Base-by-base conservation (phyloP, 305 asterid species). In the Solanum hybrid region DNA sequence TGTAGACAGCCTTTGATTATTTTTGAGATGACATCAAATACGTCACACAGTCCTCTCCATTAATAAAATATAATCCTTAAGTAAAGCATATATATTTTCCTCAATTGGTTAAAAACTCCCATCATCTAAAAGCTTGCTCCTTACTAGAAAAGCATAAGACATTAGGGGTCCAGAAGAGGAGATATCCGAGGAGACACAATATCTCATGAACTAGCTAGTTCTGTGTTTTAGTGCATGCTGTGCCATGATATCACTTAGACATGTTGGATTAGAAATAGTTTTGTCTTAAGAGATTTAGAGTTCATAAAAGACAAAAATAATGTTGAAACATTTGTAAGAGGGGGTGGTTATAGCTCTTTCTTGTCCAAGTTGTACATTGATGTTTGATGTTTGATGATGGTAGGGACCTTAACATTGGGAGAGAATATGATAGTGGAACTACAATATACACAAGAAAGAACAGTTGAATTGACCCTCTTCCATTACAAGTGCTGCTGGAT, bases 391-490 rank as follows among this genome's bases (percentile, higher is more conserved):
- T 75, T 34, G 35, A 69, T 79, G 76, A 79, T 51, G 90, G 64
- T 56, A 14, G 78, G 90, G 78, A 77, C 90, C 78, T 81, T 22
- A 88, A 75, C 82, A 10, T 80, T 82, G 42, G 56, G 27, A 37
- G 36, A 27, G 56, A 89, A 35, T 89, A 27, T 42, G 88, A 84
- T 89, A 38, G 79, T 84, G 88, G 90, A 46, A 40, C 22, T 31
- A 72, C 79, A 66, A 84, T 84, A 37, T 40, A 40, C 88, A 60
- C 85, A 42, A 69, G 37, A 89, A 76, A 38, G 16, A 85, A 72
- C 85, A 89, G 78, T 34, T 89, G 77, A 89, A 34, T 31, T 64
- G 87, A 88, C 73, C 82, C 71, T 71, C 35, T 69, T n/a, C 89
- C 89, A 87, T 87, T 82, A 29, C 12, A 75, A 72, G 38, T 86